Conservation (phyloP, 1,284 basidiomycete species). For the Apiotrichum sp. region DNA sequence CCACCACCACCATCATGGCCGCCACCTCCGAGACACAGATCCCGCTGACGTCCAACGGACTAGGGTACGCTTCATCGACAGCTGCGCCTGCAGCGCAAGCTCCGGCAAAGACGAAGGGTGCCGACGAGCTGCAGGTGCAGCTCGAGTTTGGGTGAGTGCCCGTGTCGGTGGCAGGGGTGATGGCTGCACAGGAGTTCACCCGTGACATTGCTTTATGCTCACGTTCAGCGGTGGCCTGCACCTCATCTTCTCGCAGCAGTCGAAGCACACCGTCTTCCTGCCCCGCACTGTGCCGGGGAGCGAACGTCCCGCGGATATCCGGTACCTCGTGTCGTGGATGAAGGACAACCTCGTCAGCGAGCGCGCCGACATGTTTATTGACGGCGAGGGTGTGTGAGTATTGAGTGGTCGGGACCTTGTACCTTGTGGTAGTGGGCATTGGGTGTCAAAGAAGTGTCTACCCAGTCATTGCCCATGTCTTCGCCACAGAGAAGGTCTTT, state of each 20-base stretch:
- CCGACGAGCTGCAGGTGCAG: slow-evolving; percentile 13
- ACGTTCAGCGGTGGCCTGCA: slow-evolving; percentile 69
- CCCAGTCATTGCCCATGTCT: no score
- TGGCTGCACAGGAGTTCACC: no score
- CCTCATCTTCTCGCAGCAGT: slow-evolving; percentile 65
- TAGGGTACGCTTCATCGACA: slow-evolving; percentile 21
- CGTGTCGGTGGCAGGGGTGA: no score
- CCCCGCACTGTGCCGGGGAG: slow-evolving; percentile 50
- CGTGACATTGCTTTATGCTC: not conserved
- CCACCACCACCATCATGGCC: slow-evolving; percentile 1
- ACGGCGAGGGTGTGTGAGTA: slow-evolving; percentile 79
- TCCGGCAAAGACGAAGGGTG: not conserved
- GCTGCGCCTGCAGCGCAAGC: slow-evolving; percentile 1
- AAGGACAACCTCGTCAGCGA: slow-evolving; percentile 73
- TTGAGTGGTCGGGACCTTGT: no score
- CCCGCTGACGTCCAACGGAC: slow-evolving; percentile 18
- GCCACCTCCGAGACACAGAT: slow-evolving; percentile 6
- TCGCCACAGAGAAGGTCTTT: no score
- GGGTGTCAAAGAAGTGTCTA: no score
- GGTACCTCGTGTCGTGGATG: slow-evolving; percentile 73
- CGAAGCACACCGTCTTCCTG: slow-evolving; percentile 58
- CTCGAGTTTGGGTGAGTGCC: slow-evolving; percentile 18
- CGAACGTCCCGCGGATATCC: slow-evolving; percentile 57
- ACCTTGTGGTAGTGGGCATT: no score
- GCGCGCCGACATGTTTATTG: slow-evolving; percentile 81